A percentile compares a stretch with the other conserved stretches of the same genome.
These are phyloP conservation scores for Bombardia bombarda DNA, from an alignment of 495 filamentous ascomycete species.

Conservation along the genomic window DNA sequence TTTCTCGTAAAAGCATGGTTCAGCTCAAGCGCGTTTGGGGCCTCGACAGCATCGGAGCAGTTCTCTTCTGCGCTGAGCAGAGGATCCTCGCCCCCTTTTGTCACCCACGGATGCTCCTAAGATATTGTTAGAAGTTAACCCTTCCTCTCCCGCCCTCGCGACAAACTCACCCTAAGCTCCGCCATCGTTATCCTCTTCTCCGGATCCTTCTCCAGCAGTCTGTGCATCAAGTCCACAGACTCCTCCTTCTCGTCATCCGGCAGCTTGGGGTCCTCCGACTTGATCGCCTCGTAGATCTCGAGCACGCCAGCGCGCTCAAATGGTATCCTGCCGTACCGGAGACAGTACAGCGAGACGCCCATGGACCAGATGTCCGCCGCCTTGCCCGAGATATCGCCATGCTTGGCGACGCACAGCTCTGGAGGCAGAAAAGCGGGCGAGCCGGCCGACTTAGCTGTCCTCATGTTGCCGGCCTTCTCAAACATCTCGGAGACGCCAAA, in stretches of 20 bases:
- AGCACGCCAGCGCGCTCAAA: conserved; percentile 72
- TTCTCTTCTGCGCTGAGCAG: conserved; percentile 81
- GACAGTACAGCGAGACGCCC: conserved; percentile 91
- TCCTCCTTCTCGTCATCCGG: conserved; percentile 49
- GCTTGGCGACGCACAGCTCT: conserved; percentile 81
- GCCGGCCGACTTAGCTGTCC: conserved; percentile 87
- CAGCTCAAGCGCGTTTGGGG: conserved; percentile 82
- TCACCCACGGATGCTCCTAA: conserved; percentile 93
- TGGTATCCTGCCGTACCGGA: conserved; percentile 79
- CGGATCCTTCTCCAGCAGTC: conserved; percentile 69
- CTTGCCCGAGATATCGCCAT: conserved; percentile 80
- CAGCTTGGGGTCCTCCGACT: conserved; percentile 45
- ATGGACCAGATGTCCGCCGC: conserved; percentile 98
- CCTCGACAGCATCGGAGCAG: conserved; percentile 66
- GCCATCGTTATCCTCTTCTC: conserved; percentile 72
- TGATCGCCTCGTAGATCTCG: conserved; percentile 85
- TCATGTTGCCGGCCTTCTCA: conserved; percentile 81
- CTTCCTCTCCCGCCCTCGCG: not conserved
- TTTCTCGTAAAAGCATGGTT: conserved; percentile 84
- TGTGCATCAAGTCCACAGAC: conserved; percentile 60
- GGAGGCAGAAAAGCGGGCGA: conserved; percentile 94
- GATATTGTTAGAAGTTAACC: not conserved
- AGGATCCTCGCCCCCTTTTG: conserved; percentile 69
- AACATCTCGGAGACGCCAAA: conserved; percentile 99
- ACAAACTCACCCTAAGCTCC: conserved; percentile 61